phyloP scores from a whole-genome alignment of 2,329 filamentous ascomycete genomes.

The Talaromyces atroroseus region DNA sequence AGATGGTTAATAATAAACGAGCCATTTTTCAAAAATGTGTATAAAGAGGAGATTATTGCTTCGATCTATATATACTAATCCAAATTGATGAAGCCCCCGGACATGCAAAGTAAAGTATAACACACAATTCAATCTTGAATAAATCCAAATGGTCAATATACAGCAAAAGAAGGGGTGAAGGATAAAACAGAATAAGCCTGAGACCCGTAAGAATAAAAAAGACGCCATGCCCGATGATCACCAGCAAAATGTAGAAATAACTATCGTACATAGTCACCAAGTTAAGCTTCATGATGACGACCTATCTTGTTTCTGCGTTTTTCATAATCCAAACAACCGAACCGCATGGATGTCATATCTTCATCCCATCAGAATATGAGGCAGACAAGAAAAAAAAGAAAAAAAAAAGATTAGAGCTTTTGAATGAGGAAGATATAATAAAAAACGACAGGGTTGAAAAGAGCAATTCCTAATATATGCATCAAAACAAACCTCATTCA shows the following conservation, averaged over 20 bases:
- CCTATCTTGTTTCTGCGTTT: constrained; percentile 11
- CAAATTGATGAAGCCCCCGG: neutral
- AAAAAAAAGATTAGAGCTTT: neutral
- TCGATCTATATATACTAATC: constrained; percentile 5
- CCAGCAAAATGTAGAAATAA: constrained; percentile 4
- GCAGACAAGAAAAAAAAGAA: neutral
- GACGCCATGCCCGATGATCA: constrained; percentile 11
- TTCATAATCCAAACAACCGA: neutral
- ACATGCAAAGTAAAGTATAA: neutral
- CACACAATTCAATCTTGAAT: neutral
- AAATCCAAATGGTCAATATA: neutral
- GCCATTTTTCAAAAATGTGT: too few species aligned
- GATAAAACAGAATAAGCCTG: neutral
- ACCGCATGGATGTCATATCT: neutral
- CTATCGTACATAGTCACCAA: constrained; percentile 6
- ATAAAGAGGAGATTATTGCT: constrained; percentile 13
- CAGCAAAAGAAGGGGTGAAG: neutral
- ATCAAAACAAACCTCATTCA: constrained; percentile 2
- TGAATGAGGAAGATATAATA: neutral
- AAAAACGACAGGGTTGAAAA: constrained; percentile 11
- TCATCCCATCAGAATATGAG: neutral
- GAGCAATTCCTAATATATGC: constrained; percentile 1
- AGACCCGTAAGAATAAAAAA: neutral
- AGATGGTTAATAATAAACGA: too few species aligned
- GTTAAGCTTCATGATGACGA: neutral